Conservation (phyloP, 768 basidiomycete genomes). For the Xerocomellus chrysenteron region DNA sequence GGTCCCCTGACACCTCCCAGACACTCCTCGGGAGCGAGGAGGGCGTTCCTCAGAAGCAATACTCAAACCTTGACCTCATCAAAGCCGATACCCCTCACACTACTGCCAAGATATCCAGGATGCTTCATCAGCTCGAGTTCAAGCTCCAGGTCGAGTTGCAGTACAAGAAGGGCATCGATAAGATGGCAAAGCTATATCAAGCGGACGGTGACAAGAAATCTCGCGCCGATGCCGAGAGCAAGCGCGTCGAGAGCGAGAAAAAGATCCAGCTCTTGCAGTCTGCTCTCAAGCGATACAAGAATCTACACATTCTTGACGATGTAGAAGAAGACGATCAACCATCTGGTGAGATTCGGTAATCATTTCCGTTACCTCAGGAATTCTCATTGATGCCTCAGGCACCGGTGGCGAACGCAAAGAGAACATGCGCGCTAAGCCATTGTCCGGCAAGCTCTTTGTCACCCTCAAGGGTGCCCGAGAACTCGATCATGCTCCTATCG, state of each 20-base stretch:
- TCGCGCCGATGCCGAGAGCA: slow-evolving; percentile 88
- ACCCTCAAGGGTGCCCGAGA: slow-evolving; percentile 90
- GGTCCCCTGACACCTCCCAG: slow-evolving; percentile 41
- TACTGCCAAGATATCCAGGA: slow-evolving; percentile 92
- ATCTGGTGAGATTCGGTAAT: slow-evolving; percentile 40
- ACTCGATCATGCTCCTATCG: slow-evolving; percentile 88
- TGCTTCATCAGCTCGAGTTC: slow-evolving; percentile 99
- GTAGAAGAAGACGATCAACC: slow-evolving; percentile 83
- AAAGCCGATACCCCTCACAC: slow-evolving; percentile 97
- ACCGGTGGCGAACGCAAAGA: slow-evolving; percentile 87
- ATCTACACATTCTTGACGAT: slow-evolving; percentile 89
- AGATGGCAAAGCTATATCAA: slow-evolving; percentile 96
- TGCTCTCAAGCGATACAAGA: slow-evolving; percentile 95
- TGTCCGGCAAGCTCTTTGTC: slow-evolving; percentile 89
- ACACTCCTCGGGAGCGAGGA: slow-evolving; percentile 38
- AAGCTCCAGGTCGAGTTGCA: slow-evolving; percentile 98
- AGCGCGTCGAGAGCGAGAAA: slow-evolving; percentile 91
- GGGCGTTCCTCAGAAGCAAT: slow-evolving; percentile 58
- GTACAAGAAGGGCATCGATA: slow-evolving; percentile 97
- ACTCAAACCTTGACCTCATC: slow-evolving; percentile 88
- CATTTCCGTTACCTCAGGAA: neutral
- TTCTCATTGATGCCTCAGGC: slow-evolving; percentile 40
- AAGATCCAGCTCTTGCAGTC: slow-evolving; percentile 92
- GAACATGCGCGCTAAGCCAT: slow-evolving; percentile 87
- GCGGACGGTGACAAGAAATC: slow-evolving; percentile 98